Evolutionary conservation across 805 yeast genomes (phyloP).

Genomic region (Saccharomycopsis javanensis): DNA sequence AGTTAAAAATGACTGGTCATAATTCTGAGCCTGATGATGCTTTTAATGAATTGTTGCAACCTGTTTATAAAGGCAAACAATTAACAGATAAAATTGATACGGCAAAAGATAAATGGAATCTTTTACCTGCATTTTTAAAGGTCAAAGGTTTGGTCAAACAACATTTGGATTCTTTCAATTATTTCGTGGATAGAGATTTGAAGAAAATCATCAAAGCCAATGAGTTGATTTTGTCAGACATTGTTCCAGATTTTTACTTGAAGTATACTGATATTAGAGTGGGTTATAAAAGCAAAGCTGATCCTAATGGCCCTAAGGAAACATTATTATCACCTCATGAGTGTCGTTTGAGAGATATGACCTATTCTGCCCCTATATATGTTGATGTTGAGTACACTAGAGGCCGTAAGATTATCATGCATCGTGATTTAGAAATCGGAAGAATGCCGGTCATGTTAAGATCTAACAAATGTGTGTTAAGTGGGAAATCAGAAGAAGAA

Average conservation of each 20-base stretch:
- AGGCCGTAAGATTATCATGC: constrained; percentile 85
- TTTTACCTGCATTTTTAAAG: constrained; percentile 88
- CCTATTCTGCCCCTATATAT: constrained; percentile 89
- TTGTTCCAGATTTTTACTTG: constrained; percentile 92
- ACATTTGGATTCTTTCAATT: constrained; percentile 96
- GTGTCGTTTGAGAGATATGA: constrained; percentile 86
- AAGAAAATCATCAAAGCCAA: constrained; percentile 90
- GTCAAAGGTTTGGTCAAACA: constrained; percentile 96
- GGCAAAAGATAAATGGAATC: constrained; percentile 94
- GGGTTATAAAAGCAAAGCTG: constrained; percentile 43
- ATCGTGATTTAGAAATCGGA: constrained; percentile 87
- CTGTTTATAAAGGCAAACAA: constrained; percentile 76
- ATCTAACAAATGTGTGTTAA: constrained; percentile 81
- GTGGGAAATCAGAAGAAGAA: constrained; percentile 63
- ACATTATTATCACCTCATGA: constrained; percentile 82
- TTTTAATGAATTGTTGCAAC: constrained; percentile 68
- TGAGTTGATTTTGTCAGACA: constrained; percentile 81
- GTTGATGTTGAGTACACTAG: constrained; percentile 97
- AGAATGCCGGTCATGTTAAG: constrained; percentile 98
- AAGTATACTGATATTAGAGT: constrained; percentile 90
- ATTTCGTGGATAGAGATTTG: constrained; percentile 87
- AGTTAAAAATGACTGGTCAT: not conserved
- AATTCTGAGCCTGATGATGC: constrained; percentile 39
- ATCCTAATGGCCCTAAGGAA: constrained; percentile 33
- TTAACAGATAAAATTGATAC: constrained; percentile 83